A percentile compares a stretch with the other conserved stretches of the same genome.
Conservation (phyloP, 1,284 basidiomycete species). For the Ceratobasidium sp. region DNA sequence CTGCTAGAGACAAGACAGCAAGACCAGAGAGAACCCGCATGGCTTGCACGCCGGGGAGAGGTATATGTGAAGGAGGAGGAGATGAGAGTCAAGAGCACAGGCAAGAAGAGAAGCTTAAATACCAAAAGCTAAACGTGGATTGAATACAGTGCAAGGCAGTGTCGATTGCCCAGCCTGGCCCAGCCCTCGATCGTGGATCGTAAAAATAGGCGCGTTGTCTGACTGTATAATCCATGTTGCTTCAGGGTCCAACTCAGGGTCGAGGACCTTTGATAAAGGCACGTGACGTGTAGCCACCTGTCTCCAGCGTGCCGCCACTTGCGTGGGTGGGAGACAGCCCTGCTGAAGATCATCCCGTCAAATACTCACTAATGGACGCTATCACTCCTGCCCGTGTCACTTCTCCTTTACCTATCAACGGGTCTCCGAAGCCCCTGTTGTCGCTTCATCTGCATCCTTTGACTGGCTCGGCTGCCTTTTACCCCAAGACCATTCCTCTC, state of each 20-base stretch:
- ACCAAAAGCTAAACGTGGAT: conserved; percentile 11
- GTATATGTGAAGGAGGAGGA: not conserved
- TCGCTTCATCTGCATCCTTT: conserved; percentile 37
- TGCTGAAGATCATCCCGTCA: not conserved
- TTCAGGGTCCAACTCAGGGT: conserved; percentile 33
- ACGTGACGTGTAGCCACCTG: conserved; percentile 32
- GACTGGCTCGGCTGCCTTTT: conserved; percentile 40
- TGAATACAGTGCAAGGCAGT: conserved; percentile 2
- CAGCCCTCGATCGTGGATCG: conserved; percentile 4
- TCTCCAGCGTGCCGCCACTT: conserved; percentile 22
- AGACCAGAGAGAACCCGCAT: conserved; percentile 28
- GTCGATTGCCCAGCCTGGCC: conserved; percentile 4
- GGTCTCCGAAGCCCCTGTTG: conserved; percentile 2
- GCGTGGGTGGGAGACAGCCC: conserved; percentile 14
- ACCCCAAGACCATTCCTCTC: conserved; percentile 39
- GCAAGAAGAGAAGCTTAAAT: conserved; percentile 7
- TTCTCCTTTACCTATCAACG: conserved; percentile 18
- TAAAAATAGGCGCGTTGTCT: conserved; percentile 23
- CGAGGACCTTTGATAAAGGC: not conserved
- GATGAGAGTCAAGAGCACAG: not conserved
- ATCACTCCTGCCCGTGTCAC: not conserved
- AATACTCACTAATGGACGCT: conserved; percentile 13
- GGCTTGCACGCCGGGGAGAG: not conserved
- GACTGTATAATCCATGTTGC: not conserved
- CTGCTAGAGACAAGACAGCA: conserved; percentile 13